phyloP scores from a whole-genome alignment of 495 filamentous ascomycete species.

The Aspergillus incahuasiensis region DNA sequence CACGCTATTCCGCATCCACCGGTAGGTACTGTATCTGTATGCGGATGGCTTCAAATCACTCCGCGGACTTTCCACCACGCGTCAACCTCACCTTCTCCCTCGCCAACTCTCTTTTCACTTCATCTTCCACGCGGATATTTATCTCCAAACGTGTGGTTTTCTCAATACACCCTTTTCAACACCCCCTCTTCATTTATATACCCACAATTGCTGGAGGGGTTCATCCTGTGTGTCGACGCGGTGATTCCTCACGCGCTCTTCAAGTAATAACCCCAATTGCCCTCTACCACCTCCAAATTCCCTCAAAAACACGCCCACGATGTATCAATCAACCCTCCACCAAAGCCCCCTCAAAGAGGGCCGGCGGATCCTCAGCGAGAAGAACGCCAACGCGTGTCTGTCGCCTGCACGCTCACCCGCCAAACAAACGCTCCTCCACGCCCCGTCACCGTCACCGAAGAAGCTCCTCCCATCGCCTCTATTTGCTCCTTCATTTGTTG shows the following conservation, averaged over 20 bases:
- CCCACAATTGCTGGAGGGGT: neutral
- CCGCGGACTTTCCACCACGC: slow-evolving; percentile 4
- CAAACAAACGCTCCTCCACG: slow-evolving; percentile 29
- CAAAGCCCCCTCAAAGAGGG: slow-evolving; percentile 41
- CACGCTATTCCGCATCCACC: slow-evolving; percentile 6
- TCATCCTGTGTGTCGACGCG: neutral
- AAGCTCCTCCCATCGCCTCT: slow-evolving; percentile 39
- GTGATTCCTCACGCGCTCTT: neutral
- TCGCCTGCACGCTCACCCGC: slow-evolving; percentile 34
- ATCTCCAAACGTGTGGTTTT: neutral
- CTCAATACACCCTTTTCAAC: slow-evolving; percentile 2
- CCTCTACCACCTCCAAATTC: neutral
- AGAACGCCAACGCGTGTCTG: slow-evolving; percentile 44
- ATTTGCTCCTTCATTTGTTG: slow-evolving; percentile 37
- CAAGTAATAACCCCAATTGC: neutral
- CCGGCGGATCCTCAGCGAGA: slow-evolving; percentile 42
- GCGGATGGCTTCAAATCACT: neutral
- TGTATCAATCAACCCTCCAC: slow-evolving; percentile 16
- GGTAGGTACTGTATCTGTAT: neutral
- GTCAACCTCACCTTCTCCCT: slow-evolving; percentile 8
- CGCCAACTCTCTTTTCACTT: neutral
- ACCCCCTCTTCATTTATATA: neutral
- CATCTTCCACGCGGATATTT: slow-evolving; percentile 1
- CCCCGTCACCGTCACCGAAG: slow-evolving; percentile 27
- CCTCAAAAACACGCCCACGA: neutral